Percentiles rank a stretch among this genome's conserved stretches.
phyloP scores from a whole-genome alignment of 1,284 basidiomycete genomes.

The Macrocystidia cucumis region DNA sequence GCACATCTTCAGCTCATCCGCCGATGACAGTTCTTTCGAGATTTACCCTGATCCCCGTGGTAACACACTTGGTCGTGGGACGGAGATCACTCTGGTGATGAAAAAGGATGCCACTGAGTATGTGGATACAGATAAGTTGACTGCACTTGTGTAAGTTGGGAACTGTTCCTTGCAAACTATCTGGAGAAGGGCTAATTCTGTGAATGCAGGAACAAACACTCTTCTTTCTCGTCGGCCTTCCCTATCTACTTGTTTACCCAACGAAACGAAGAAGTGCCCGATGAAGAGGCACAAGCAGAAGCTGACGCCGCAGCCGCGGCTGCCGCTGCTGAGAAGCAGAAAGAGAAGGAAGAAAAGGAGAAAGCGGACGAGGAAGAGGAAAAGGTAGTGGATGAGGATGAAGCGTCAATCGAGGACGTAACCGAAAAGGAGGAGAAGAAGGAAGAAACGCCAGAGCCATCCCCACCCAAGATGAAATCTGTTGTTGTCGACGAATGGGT shows the following conservation, averaged over 20 bases:
- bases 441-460: slow-evolving; percentile 34
- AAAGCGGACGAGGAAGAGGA: slow-evolving; percentile 22
- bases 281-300: slow-evolving; percentile 33
- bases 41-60: slow-evolving; percentile 88
- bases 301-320: slow-evolving; percentile 15
- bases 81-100: slow-evolving; percentile 82
- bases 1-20: slow-evolving; percentile 77
- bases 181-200: slow-evolving; percentile 7
- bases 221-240: slow-evolving; percentile 84
- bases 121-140: slow-evolving; percentile 59
- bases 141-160: slow-evolving; percentile 69
- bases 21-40: slow-evolving; percentile 82
- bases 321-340: too few species aligned
- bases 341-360: too few species aligned
- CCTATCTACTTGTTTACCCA: slow-evolving; percentile 81
- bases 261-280: slow-evolving; percentile 54
- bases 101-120: slow-evolving; percentile 75
- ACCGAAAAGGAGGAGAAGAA: slow-evolving; percentile 37
- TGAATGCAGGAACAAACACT: slow-evolving; percentile 71
- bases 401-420: slow-evolving; percentile 52
- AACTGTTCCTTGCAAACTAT: slow-evolving; percentile 1
- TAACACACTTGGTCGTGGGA: slow-evolving; percentile 83
- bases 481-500: slow-evolving; percentile 70
- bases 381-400: slow-evolving; percentile 34
- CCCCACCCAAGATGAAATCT: slow-evolving; percentile 53